phyloP scores from a whole-genome alignment of 495 filamentous ascomycete genomes.

The Penicillium waksmanii region DNA sequence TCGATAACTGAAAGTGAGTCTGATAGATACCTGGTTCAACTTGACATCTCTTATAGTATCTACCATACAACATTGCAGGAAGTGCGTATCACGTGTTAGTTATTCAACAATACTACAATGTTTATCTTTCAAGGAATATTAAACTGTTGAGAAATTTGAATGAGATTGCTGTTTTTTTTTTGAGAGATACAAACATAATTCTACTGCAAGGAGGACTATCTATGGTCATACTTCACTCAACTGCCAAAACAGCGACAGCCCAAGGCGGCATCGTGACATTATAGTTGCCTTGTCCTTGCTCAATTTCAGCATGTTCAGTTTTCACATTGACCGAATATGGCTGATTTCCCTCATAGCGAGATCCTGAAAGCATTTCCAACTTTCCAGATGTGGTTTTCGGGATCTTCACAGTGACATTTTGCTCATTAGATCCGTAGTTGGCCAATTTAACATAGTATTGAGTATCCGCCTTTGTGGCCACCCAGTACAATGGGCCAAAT shows the following conservation, averaged over 20 bases:
- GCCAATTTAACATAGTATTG: slow-evolving; percentile 41
- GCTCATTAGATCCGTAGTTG: slow-evolving; percentile 29
- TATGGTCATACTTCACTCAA: background rate
- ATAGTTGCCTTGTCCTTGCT: slow-evolving; percentile 23
- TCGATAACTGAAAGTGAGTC: no score
- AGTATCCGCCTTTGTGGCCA: slow-evolving; percentile 47
- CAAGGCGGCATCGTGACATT: slow-evolving; percentile 32
- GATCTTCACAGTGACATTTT: slow-evolving; percentile 31
- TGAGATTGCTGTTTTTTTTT: no score
- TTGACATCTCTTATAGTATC: no score
- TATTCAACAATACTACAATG: no score
- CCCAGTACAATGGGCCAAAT: slow-evolving; percentile 63
- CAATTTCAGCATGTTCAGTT: slow-evolving; percentile 18
- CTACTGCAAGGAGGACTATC: no score
- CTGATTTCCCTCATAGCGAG: slow-evolving; percentile 24
- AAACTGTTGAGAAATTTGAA: no score
- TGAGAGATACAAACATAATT: no score
- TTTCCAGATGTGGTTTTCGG: slow-evolving; percentile 28
- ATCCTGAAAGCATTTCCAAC: slow-evolving; percentile 33
- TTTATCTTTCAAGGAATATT: no score
- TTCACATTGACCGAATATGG: slow-evolving; percentile 27
- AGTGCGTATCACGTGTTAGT: no score
- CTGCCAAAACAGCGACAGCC: slow-evolving; percentile 33
- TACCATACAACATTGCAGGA: no score
- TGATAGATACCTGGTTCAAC: no score